Evolutionary conservation across 129 eudicot genomes (phyloP).

Genomic region (Heracleum sosnowskyi): DNA sequence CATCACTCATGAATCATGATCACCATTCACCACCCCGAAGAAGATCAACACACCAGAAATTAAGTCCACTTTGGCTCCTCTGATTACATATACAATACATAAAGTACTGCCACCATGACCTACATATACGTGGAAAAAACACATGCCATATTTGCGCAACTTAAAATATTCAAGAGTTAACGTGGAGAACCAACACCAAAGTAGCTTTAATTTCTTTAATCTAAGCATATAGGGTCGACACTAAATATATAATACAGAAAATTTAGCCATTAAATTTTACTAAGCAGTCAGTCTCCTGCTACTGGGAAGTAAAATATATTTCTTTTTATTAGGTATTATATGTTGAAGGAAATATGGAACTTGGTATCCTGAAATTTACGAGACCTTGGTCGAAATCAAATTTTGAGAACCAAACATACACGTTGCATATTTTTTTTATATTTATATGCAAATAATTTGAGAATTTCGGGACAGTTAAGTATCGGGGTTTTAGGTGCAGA

Average conservation of each 20-base stretch:
- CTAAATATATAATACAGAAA: background rate
- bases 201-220: background rate
- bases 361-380: too few species aligned
- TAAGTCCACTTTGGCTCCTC: constrained; percentile 6
- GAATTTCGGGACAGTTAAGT: too few species aligned
- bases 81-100: background rate
- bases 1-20: too few species aligned
- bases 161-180: background rate
- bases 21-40: background rate
- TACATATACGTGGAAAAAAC: background rate
- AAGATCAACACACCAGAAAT: background rate
- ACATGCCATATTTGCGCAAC: background rate
- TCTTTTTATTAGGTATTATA: background rate
- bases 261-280: background rate
- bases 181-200: constrained; percentile 6
- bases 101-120: background rate
- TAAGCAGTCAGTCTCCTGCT: background rate
- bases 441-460: too few species aligned
- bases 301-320: background rate
- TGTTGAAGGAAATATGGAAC: background rate
- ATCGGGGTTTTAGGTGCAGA: too few species aligned
- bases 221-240: background rate
- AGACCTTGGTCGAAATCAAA: too few species aligned
- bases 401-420: too few species aligned
- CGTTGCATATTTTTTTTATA: too few species aligned